Percentiles rank a stretch among this genome's conserved stretches.
These are phyloP conservation scores for Cutaneotrichosporon sp. DNA, from an alignment of 1,284 basidiomycete species.

Conservation along the genomic window DNA sequence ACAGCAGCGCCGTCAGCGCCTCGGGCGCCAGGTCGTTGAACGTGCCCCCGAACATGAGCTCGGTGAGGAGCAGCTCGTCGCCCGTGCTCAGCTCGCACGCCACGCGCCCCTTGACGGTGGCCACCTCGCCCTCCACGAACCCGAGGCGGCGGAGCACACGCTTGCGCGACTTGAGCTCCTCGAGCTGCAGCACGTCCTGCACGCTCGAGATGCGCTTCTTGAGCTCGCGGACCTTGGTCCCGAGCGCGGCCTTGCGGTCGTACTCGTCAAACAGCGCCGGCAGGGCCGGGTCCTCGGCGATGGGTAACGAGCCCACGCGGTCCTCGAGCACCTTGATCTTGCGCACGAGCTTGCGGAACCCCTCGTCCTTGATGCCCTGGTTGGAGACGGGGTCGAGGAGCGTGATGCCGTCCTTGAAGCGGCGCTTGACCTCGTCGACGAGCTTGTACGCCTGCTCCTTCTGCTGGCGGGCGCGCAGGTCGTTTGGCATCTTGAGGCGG, in stretches of 20 bases:
- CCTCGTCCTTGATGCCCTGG: conserved; percentile 80
- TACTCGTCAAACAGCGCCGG: conserved; percentile 79
- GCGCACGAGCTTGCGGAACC: conserved; percentile 78
- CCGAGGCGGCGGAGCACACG: conserved; percentile 88
- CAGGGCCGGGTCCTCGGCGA: conserved; percentile 73
- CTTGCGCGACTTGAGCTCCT: conserved; percentile 95
- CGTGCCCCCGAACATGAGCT: conserved; percentile 95
- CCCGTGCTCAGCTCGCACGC: conserved; percentile 98
- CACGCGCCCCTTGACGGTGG: conserved; percentile 96
- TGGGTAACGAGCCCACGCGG: conserved; percentile 70
- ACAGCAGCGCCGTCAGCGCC: conserved; percentile 87
- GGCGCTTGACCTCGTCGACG: conserved; percentile 81
- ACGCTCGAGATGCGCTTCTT: conserved; percentile 86
- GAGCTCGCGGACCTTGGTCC: conserved; percentile 69
- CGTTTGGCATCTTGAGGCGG: conserved; percentile 85
- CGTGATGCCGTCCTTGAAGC: conserved; percentile 77
- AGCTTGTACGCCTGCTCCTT: conserved; percentile 87
- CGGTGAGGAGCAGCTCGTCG: conserved; percentile 93
- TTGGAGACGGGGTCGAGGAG: conserved; percentile 91
- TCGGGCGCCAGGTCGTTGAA: conserved; percentile 90
- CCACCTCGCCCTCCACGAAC: conserved; percentile 89
- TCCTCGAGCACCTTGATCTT: conserved; percentile 88
- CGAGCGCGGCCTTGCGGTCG: conserved; percentile 71
- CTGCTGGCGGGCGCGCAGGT: conserved; percentile 72
- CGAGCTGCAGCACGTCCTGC: conserved; percentile 90